Evolutionary conservation across 495 filamentous ascomycete species (phyloP).

Genomic region (Xanthoparmelia taractica): DNA sequence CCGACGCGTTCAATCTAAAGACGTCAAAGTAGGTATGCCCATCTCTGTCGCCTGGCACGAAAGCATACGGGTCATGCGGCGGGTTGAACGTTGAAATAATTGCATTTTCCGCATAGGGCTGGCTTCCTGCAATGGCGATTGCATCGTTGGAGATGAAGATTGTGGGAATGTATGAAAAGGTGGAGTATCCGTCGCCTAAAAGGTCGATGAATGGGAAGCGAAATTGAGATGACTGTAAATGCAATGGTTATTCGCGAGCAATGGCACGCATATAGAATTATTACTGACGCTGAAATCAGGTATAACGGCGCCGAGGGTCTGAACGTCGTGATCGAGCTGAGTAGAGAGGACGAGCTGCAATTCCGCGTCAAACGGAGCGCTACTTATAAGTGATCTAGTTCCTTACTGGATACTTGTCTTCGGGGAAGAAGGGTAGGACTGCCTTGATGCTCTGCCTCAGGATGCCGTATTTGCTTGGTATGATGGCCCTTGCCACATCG

Average conservation of each 20-base stretch:
- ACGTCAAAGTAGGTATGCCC: neutral
- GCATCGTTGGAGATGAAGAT: conserved; percentile 8
- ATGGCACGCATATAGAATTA: neutral
- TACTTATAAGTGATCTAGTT: neutral
- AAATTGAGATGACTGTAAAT: neutral
- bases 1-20: neutral
- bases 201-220: conserved; percentile 21
- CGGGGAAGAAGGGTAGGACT: conserved; percentile 5
- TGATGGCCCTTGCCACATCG: neutral
- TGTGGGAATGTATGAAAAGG: conserved; percentile 13
- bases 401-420: conserved; percentile 6
- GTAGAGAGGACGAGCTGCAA: conserved; percentile 9
- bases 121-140: conserved; percentile 9
- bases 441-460: conserved; percentile 10
- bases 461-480: conserved; percentile 15
- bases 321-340: conserved; percentile 12
- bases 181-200: conserved; percentile 12
- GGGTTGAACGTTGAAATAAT: conserved; percentile 12
- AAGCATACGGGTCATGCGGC: conserved; percentile 11
- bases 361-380: neutral
- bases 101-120: neutral
- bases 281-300: conserved; percentile 13
- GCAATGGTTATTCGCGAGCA: neutral
- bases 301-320: neutral
- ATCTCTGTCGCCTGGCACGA: neutral